Conservation (phyloP, 176 grass and related monocot species). For the Triticum dicoccoides region DNA sequence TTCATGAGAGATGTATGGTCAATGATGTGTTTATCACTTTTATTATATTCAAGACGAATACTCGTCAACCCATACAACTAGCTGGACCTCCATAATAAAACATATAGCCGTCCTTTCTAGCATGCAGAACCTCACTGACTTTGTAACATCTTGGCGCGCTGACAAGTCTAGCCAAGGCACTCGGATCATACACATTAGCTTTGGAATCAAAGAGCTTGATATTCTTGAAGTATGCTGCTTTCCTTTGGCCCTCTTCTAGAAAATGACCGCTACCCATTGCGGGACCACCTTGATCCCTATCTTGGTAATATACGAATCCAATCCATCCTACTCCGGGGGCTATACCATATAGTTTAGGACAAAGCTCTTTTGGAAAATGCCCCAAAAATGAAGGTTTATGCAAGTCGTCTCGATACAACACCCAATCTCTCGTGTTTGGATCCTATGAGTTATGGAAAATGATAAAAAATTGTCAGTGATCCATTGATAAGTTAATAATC, state of each 20-base stretch:
- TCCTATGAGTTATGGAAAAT: background rate
- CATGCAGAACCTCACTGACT: no score
- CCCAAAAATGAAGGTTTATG: background rate
- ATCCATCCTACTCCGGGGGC: background rate
- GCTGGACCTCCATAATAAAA: no score
- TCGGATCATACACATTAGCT: background rate
- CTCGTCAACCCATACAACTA: no score
- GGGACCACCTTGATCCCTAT: background rate
- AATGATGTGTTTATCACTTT: no score
- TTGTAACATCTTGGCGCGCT: background rate
- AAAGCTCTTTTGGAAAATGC: background rate
- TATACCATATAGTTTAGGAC: background rate
- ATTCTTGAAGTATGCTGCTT: constrained; percentile 8
- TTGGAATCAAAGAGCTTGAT: background rate
- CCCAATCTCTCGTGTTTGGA: background rate
- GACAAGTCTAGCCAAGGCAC: background rate
- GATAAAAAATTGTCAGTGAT: no score
- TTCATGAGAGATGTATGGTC: no score
- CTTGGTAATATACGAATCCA: background rate
- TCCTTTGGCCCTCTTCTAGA: background rate
- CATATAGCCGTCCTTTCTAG: no score
- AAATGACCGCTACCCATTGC: constrained; percentile 9
- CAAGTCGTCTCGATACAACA: background rate
- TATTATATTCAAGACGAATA: no score
- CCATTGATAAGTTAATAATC: no score